Percentiles rank a stretch among this genome's conserved stretches.
These are phyloP conservation scores for Kluyveromyces nonfermentans DNA, from an alignment of 805 yeast genomes.

Conservation along the genomic window DNA sequence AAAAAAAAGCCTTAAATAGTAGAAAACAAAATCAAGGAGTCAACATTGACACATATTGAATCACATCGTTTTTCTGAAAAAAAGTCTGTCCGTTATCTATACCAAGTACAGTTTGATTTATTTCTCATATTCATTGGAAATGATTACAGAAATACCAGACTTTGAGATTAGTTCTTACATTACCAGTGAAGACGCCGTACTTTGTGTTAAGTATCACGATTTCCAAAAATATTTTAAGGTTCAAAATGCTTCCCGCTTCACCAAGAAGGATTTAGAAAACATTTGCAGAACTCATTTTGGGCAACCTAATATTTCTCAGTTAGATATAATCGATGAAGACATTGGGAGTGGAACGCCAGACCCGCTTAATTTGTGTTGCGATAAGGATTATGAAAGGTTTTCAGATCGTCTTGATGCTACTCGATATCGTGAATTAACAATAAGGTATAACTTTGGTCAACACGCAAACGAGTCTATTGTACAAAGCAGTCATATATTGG, in stretches of 20 bases:
- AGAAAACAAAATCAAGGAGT: neutral
- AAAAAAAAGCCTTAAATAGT: neutral
- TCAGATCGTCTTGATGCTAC: no score
- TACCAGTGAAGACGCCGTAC: no score
- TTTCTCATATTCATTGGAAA: neutral
- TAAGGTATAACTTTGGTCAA: neutral
- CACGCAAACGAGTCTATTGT: neutral
- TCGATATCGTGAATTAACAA: no score
- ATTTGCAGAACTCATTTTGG: neutral
- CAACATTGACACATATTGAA: neutral
- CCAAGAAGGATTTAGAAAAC: neutral
- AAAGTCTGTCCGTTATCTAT: no score
- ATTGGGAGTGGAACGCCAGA: no score
- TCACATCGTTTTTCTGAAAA: neutral
- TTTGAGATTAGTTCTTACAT: no score
- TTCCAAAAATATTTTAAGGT: neutral
- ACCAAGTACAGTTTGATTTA: neutral
- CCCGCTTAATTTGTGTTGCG: no score
- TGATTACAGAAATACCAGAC: neutral
- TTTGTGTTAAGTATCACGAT: neutral
- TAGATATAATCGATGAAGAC: no score
- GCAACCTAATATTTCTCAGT: neutral
- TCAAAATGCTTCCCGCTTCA: neutral
- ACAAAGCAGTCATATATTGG: constrained; percentile 6
- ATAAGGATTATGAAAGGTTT: no score